Evolutionary conservation across 331 rosid genomes (phyloP).

Genomic region (Pyrus hybrid): DNA sequence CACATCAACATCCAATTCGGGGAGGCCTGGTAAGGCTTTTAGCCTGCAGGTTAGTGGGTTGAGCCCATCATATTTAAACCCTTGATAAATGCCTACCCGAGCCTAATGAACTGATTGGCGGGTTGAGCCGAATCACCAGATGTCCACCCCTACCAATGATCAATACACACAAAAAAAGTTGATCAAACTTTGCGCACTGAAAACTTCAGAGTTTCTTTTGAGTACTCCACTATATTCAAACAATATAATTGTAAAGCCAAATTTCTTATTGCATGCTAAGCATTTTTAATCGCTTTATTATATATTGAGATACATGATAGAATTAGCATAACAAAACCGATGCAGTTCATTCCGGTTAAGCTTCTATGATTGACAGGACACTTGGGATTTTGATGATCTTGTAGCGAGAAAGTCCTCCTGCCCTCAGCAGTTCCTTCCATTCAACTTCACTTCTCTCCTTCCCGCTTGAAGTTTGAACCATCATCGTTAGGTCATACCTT

Average conservation of each 20-base stretch:
- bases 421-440: slow-evolving; percentile 33
- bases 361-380: slow-evolving; percentile 41
- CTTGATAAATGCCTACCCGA: too few species aligned
- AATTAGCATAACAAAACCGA: background rate
- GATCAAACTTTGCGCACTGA: too few species aligned
- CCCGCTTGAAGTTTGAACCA: slow-evolving; percentile 32
- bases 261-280: background rate
- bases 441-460: slow-evolving; percentile 49
- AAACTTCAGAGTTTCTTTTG: too few species aligned
- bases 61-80: background rate
- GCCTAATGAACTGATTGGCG: too few species aligned
- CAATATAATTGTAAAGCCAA: too few species aligned
- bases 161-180: too few species aligned
- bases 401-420: slow-evolving; percentile 38
- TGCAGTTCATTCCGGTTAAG: slow-evolving; percentile 16
- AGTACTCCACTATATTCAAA: too few species aligned
- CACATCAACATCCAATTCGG: background rate
- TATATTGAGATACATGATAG: background rate
- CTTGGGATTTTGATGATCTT: slow-evolving; percentile 45
- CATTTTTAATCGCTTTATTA: background rate
- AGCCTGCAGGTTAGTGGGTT: background rate
- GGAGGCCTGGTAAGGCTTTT: background rate
- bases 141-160: too few species aligned
- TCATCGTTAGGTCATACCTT: slow-evolving; percentile 38
- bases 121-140: too few species aligned